A percentile compares a stretch with the other conserved stretches of the same genome.
Conservation (phyloP, 768 basidiomycete species). For the Rhodocollybia butyracea region DNA sequence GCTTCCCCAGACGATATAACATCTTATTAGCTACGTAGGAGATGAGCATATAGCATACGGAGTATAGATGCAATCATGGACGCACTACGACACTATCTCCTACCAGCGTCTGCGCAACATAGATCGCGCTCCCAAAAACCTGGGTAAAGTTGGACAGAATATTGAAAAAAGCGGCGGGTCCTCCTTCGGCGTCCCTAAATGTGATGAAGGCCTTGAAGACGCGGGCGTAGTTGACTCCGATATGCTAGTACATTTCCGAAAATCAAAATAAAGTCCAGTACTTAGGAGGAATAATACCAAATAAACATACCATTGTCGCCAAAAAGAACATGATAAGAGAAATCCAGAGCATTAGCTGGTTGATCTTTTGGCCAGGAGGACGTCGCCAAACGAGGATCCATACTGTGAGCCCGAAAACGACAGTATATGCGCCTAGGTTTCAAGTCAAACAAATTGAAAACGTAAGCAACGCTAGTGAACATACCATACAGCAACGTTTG, state of each 20-base stretch:
- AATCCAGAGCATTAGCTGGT: constrained; percentile 28
- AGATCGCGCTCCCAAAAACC: constrained; percentile 33
- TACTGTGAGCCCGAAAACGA: constrained; percentile 26
- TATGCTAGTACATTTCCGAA: too few relatives aligned
- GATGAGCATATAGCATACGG: not conserved
- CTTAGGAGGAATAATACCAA: not conserved
- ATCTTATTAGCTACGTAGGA: constrained; percentile 23
- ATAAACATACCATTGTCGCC: constrained; percentile 25
- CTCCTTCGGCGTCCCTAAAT: constrained; percentile 20
- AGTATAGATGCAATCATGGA: too few relatives aligned
- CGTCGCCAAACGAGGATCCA: constrained; percentile 26
- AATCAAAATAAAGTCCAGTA: not conserved
- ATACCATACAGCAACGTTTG: constrained; percentile 26
- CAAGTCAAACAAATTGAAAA: too few relatives aligned
- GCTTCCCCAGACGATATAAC: constrained; percentile 30
- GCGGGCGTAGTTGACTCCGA: constrained; percentile 31
- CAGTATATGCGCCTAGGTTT: constrained; percentile 27
- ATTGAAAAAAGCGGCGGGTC: constrained; percentile 30
- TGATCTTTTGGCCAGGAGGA: constrained; percentile 18
- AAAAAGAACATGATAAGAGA: constrained; percentile 29
- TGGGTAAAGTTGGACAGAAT: constrained; percentile 31
- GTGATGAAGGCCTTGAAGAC: constrained; percentile 33
- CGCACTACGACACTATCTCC: constrained; percentile 36
- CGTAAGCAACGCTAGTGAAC: not conserved
- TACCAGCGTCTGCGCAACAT: constrained; percentile 32